phyloP scores from a whole-genome alignment of 495 filamentous ascomycete genomes.

The Parmelia sp. region DNA sequence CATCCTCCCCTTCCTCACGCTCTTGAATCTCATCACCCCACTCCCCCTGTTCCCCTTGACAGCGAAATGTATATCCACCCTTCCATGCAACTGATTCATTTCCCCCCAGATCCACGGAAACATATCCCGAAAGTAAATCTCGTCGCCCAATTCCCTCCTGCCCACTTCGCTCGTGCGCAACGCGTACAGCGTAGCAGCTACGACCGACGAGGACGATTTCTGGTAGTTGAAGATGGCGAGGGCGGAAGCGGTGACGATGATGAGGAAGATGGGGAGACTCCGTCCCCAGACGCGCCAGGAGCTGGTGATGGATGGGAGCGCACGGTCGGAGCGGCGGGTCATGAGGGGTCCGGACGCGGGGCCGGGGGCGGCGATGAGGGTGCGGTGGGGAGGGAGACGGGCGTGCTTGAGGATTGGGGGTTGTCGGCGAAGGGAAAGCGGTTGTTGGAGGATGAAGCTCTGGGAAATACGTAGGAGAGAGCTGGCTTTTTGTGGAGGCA shows the following conservation, averaged over 20 bases:
- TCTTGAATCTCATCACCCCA: constrained; percentile 77
- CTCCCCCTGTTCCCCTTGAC: constrained; percentile 73
- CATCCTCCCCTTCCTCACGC: constrained; percentile 62
- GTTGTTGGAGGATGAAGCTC: not conserved
- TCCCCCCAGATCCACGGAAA: constrained; percentile 91
- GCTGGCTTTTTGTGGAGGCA: not conserved
- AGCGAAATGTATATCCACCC: constrained; percentile 78
- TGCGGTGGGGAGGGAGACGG: constrained; percentile 28
- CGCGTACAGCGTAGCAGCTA: constrained; percentile 80
- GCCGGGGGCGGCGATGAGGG: constrained; percentile 43
- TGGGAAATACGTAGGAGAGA: not conserved
- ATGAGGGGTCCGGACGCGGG: constrained; percentile 61
- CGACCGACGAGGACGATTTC: constrained; percentile 74
- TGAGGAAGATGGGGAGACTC: constrained; percentile 53
- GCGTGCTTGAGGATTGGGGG: not conserved
- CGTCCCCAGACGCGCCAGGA: constrained; percentile 41
- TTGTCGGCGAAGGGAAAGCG: not conserved
- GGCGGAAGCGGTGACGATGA: constrained; percentile 56
- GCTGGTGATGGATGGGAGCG: constrained; percentile 49
- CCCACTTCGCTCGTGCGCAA: constrained; percentile 72
- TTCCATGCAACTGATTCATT: constrained; percentile 89
- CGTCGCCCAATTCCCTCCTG: constrained; percentile 72
- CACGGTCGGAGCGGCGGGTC: constrained; percentile 73
- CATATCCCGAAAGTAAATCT: constrained; percentile 83
- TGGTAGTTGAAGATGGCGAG: constrained; percentile 98